Conservation (phyloP, 2,329 filamentous ascomycete species). For the Ophiostoma sp. region DNA sequence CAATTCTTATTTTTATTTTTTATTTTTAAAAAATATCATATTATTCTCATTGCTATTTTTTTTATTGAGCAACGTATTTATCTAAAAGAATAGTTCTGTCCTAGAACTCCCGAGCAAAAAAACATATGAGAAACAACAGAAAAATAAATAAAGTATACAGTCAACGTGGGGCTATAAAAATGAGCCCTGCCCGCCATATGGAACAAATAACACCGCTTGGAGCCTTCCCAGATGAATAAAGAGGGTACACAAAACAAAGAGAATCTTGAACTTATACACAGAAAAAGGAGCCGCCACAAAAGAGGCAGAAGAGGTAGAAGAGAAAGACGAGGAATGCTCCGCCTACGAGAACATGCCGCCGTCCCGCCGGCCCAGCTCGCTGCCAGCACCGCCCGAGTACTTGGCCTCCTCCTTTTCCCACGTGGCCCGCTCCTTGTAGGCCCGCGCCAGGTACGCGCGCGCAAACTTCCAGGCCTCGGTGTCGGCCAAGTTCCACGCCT, state of each 20-base stretch:
- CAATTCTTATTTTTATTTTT: not conserved
- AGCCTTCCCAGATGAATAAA: slow-evolving; percentile 15
- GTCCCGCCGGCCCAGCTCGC: slow-evolving; percentile 44
- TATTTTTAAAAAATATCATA: not conserved
- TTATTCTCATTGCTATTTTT: not conserved
- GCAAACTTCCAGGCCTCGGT: slow-evolving; percentile 77
- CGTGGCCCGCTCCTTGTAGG: slow-evolving; percentile 60
- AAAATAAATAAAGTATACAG: not conserved
- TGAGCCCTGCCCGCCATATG: not conserved
- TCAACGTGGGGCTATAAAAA: not conserved
- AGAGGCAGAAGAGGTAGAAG: not conserved
- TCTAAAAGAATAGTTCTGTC: not conserved
- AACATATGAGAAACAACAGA: not conserved
- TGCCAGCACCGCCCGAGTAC: slow-evolving; percentile 63
- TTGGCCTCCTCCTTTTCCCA: slow-evolving; percentile 71
- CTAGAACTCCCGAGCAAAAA: slow-evolving; percentile 9
- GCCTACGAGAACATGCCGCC: slow-evolving; percentile 10
- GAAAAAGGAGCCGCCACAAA: not conserved
- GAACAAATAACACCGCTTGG: slow-evolving; percentile 7
- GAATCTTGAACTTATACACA: not conserved
- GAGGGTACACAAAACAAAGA: slow-evolving; percentile 5
- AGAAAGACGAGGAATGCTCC: slow-evolving; percentile 10
- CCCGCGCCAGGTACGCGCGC: slow-evolving; percentile 64
- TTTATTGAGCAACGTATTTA: not conserved
- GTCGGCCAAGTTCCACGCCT: slow-evolving; percentile 70